Base-by-base conservation (phyloP, 371 early-diverging fungal genomes). In the Lichtheimia corymbifera region DNA sequence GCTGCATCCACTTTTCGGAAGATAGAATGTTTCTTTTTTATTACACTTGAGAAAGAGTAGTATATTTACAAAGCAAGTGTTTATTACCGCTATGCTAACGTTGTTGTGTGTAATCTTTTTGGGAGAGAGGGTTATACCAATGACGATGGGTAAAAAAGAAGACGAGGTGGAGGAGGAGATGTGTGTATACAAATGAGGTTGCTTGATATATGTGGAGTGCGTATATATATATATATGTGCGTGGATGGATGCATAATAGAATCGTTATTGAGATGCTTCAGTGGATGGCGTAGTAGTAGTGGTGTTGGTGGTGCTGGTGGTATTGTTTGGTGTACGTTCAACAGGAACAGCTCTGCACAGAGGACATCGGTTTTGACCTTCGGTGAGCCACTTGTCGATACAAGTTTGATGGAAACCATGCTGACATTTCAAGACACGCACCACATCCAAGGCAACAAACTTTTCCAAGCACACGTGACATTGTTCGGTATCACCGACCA, bases 371-470 rank as follows among this genome's bases (percentile, higher is more conserved):
- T 63, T 63, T 44, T 57, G 57, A 27, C 55, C 66, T 54, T 66
- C 66, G 2, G 52, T 62, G 15, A 87, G 74, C 90, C 90, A 89
- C 58, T 82, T 75, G 64, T 93, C 91, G n/a, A 93, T 81, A 71
- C 93, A 93, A 11, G 84, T 82, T 53, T 74, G 74, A 71, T 93
- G 93, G 72, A 89, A 93, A 40, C 82, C 84, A 61, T 93, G 93
- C 11, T 73, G 60, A 68, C 93, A 91, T 15, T 72, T 65, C 58
- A 91, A 66, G 7, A 82, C 75, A 13, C 89, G 69, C 44, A 89
- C 68, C 44, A 74, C 67, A 7, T 88, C 85, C 2, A 70, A 76
- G 9, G 74, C 74, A 41, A 80, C 83, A 58, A 87, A 89, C 11
- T 73, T 69, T 27, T 75, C 72, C 62, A 91, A 70, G 68, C 91